phyloP scores from a whole-genome alignment of 2,329 filamentous ascomycete genomes.

The Diaporthe helianthi region DNA sequence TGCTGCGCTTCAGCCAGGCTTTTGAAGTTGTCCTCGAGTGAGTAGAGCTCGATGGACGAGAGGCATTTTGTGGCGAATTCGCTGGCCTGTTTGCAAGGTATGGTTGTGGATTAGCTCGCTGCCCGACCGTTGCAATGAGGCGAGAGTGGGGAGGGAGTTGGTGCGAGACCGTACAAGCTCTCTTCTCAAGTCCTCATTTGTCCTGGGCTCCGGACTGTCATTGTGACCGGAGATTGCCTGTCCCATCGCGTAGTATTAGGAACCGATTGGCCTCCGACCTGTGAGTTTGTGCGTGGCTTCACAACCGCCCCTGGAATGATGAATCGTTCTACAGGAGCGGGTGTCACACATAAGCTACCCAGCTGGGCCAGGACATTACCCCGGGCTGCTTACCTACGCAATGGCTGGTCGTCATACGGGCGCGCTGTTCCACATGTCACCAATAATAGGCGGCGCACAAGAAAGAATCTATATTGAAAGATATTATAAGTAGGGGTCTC shows the following conservation, averaged over 20 bases:
- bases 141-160: neutral
- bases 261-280: neutral
- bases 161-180: constrained; percentile 53
- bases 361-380: too few relatives aligned
- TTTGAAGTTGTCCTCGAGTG: constrained; percentile 75
- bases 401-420: too few relatives aligned
- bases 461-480: too few relatives aligned
- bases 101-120: constrained; percentile 34
- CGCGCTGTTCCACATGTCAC: too few relatives aligned
- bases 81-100: constrained; percentile 53
- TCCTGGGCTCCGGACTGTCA: constrained; percentile 42
- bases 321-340: too few relatives aligned
- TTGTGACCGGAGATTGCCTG: constrained; percentile 28
- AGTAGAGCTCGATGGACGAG: constrained; percentile 74
- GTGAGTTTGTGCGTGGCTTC: neutral
- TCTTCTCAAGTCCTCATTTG: constrained; percentile 58
- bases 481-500: too few relatives aligned
- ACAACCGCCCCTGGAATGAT: too few relatives aligned
- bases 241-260: constrained; percentile 17
- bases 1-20: constrained; percentile 71
- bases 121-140: neutral
- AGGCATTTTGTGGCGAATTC: constrained; percentile 75
- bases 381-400: too few relatives aligned
- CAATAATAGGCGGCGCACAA: too few relatives aligned
- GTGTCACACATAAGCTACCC: too few relatives aligned